These are phyloP conservation scores for Mycena capillaripes DNA, from an alignment of 768 basidiomycete species.

Conservation along the genomic window DNA sequence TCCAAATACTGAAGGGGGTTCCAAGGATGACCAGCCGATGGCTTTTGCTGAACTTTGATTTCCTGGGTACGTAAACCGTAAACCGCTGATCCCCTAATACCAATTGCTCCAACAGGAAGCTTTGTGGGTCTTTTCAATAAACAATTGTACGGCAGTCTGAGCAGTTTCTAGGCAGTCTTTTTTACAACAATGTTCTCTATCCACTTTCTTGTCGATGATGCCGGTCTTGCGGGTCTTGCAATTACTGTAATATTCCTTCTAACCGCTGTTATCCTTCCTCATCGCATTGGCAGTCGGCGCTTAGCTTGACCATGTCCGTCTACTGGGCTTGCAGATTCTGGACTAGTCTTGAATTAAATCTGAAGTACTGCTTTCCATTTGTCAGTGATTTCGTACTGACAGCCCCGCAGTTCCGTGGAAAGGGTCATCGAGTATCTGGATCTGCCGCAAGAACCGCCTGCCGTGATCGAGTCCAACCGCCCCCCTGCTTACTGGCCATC, in stretches of 20 bases:
- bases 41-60: conserved; percentile 29
- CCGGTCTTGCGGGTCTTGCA: conserved; percentile 64
- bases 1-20: conserved; percentile 65
- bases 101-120: conserved; percentile 2
- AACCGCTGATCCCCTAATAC: background rate
- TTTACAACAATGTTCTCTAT: conserved; percentile 73
- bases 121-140: background rate
- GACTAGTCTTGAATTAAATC: conserved; percentile 65
- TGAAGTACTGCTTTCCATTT: conserved; percentile 57
- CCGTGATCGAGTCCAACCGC: conserved; percentile 78
- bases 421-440: conserved; percentile 93
- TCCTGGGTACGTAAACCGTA: background rate
- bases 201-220: conserved; percentile 53
- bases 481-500: conserved; percentile 97
- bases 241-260: conserved; percentile 54
- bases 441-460: conserved; percentile 89
- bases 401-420: conserved; percentile 79
- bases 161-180: conserved; percentile 57
- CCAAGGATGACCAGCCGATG: conserved; percentile 53
- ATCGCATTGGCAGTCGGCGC: conserved; percentile 46
- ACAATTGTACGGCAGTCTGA: background rate
- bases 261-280: background rate
- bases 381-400: background rate
- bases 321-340: conserved; percentile 44
- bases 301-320: conserved; percentile 39